phyloP scores from a whole-genome alignment of 139 green algal species.

The Axilococcus clingmanii region DNA sequence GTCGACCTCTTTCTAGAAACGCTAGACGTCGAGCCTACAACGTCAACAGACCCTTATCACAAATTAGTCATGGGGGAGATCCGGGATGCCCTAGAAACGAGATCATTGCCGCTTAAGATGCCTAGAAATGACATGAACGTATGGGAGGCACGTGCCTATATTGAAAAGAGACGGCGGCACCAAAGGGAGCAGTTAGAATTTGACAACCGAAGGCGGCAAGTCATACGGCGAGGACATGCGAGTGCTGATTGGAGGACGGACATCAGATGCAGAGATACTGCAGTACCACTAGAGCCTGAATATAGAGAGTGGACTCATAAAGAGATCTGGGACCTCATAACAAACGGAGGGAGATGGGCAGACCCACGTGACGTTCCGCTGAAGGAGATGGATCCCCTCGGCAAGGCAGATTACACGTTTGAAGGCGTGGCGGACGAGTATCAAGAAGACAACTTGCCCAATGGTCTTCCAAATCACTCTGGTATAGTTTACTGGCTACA shows the following conservation, averaged over 20 bases:
- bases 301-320: conserved; percentile 28
- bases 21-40: no score
- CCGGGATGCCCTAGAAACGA: no score
- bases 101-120: not conserved
- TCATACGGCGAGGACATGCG: conserved; percentile 6
- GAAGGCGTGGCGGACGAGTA: conserved; percentile 4
- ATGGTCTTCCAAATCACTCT: conserved; percentile 11
- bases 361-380: conserved; percentile 18
- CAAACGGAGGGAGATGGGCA: conserved; percentile 12
- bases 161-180: conserved; percentile 21
- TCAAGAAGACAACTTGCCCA: conserved; percentile 3
- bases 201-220: not conserved
- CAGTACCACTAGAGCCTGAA: conserved; percentile 6
- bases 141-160: conserved; percentile 25
- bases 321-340: conserved; percentile 36
- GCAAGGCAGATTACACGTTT: conserved; percentile 1
- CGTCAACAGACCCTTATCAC: no score
- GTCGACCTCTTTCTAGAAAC: no score
- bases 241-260: conserved; percentile 25
- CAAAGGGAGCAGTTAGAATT: conserved; percentile 14
- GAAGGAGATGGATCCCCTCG: conserved; percentile 1
- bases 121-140: not conserved
- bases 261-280: conserved; percentile 9
- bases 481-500: conserved; percentile 15
- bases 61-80: no score